Percentiles rank a stretch among this genome's conserved stretches.
Conservation (phyloP, 805 yeast genomes). For the Zygotorulaspora danielsina region DNA sequence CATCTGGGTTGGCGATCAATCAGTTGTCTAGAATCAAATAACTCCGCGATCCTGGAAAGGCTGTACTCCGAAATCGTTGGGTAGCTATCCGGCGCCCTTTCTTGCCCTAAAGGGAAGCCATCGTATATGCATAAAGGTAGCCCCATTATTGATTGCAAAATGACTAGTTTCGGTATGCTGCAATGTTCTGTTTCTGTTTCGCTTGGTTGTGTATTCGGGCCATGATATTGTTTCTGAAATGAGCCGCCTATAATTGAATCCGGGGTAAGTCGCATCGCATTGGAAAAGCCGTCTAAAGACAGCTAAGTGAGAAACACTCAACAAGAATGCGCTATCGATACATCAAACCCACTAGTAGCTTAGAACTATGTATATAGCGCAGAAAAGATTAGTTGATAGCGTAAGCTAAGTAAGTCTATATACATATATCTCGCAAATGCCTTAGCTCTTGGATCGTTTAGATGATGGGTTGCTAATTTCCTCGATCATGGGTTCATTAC, state of each 20-base stretch:
- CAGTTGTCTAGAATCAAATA: background rate
- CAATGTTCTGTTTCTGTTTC: background rate
- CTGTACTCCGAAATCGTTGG: background rate
- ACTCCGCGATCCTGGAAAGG: background rate
- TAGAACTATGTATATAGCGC: no score
- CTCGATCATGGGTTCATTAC: slow-evolving; percentile 11
- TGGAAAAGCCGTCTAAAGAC: no score
- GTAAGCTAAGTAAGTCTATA: no score
- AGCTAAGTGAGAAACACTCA: no score
- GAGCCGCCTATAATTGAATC: slow-evolving; percentile 1
- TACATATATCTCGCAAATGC: no score
- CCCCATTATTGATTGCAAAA: background rate
- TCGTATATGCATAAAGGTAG: slow-evolving; percentile 1
- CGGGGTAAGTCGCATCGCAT: slow-evolving; percentile 2
- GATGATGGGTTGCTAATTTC: slow-evolving; percentile 10
- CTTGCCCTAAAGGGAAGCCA: background rate
- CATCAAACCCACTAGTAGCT: no score
- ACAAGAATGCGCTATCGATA: no score
- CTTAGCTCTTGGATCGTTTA: background rate
- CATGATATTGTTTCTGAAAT: background rate
- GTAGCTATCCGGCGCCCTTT: background rate
- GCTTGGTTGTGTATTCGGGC: background rate
- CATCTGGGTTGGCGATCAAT: background rate
- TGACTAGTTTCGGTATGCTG: background rate
- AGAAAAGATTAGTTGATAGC: no score